These are phyloP conservation scores for Globisporangium cylindrosporum DNA, from an alignment of 352 stramenopile genomes.

Conservation along the genomic window DNA sequence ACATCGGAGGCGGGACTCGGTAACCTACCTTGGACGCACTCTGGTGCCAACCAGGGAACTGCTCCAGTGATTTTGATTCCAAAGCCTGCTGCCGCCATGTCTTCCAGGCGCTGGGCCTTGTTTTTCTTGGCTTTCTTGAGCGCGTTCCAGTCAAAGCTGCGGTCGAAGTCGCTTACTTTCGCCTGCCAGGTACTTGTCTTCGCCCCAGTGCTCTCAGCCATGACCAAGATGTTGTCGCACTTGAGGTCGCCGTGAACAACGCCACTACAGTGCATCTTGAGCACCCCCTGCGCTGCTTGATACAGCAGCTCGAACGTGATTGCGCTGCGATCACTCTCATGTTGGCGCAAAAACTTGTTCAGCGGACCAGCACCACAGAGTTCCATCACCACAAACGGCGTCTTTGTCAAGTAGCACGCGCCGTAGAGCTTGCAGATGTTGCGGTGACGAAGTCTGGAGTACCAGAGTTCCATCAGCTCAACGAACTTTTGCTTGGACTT, in stretches of 20 bases:
- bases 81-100: not conserved
- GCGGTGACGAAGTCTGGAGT: not conserved
- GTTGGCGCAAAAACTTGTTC: not conserved
- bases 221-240: conserved; percentile 25
- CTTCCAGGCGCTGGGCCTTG: not conserved
- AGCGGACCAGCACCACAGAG: not conserved
- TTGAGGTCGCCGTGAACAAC: conserved; percentile 24
- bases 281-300: not conserved
- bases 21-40: conserved; percentile 18
- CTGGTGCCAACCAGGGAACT: conserved; percentile 13
- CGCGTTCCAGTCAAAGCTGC: conserved; percentile 14
- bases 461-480: not conserved
- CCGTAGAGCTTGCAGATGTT: conserved; percentile 5
- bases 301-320: not conserved
- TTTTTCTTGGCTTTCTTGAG: conserved; percentile 9
- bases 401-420: conserved; percentile 1
- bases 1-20: conserved; percentile 19
- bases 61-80: conserved; percentile 13
- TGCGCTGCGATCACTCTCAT: not conserved
- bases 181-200: not conserved
- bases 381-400: conserved; percentile 8
- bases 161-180: conserved; percentile 24
- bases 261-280: conserved; percentile 7
- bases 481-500: conserved; percentile 2
- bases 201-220: not conserved